Evolutionary conservation across 2,329 filamentous ascomycete genomes (phyloP).

Genomic region (Sordariomycetes sp.): DNA sequence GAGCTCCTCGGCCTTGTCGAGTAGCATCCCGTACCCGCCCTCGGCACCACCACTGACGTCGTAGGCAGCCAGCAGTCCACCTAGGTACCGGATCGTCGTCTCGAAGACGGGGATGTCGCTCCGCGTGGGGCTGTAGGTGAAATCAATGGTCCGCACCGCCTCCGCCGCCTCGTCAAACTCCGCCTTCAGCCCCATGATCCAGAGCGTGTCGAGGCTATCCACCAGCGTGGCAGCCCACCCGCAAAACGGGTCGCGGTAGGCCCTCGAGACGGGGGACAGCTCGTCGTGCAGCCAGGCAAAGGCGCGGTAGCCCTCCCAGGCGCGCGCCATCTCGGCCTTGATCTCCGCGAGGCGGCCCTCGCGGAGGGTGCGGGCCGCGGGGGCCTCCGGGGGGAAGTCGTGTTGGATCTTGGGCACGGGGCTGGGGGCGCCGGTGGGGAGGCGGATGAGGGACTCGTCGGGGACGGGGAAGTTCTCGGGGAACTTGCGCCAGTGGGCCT

Average conservation of each 20-base stretch:
- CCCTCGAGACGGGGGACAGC: slow-evolving; percentile 57
- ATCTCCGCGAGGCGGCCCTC: slow-evolving; percentile 51
- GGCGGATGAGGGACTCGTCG: slow-evolving; percentile 52
- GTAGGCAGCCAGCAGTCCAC: slow-evolving; percentile 73
- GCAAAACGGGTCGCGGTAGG: slow-evolving; percentile 68
- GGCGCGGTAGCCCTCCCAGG: slow-evolving; percentile 72
- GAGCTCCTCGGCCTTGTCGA: slow-evolving; percentile 68
- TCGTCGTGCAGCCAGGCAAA: slow-evolving; percentile 83
- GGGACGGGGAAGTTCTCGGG: slow-evolving; percentile 68
- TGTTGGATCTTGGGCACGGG: slow-evolving; percentile 67
- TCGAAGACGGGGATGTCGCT: slow-evolving; percentile 80
- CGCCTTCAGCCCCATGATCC: slow-evolving; percentile 69
- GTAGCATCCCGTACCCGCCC: slow-evolving; percentile 47
- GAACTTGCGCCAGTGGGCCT: slow-evolving; percentile 60
- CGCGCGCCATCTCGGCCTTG: slow-evolving; percentile 59
- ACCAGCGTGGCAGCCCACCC: slow-evolving; percentile 84
- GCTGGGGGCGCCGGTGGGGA: slow-evolving; percentile 61
- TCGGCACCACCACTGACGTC: slow-evolving; percentile 58
- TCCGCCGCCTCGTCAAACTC: slow-evolving; percentile 71
- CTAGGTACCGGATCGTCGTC: slow-evolving; percentile 82
- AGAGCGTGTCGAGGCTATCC: slow-evolving; percentile 70
- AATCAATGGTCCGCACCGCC: slow-evolving; percentile 63
- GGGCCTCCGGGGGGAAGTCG: slow-evolving; percentile 53
- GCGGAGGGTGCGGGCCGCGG: slow-evolving; percentile 45
- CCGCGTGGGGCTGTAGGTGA: slow-evolving; percentile 52